Percentiles rank a stretch among this genome's conserved stretches.
These are phyloP conservation scores for Penicillium psychrofluorescens DNA, from an alignment of 495 filamentous ascomycete species.

Conservation along the genomic window DNA sequence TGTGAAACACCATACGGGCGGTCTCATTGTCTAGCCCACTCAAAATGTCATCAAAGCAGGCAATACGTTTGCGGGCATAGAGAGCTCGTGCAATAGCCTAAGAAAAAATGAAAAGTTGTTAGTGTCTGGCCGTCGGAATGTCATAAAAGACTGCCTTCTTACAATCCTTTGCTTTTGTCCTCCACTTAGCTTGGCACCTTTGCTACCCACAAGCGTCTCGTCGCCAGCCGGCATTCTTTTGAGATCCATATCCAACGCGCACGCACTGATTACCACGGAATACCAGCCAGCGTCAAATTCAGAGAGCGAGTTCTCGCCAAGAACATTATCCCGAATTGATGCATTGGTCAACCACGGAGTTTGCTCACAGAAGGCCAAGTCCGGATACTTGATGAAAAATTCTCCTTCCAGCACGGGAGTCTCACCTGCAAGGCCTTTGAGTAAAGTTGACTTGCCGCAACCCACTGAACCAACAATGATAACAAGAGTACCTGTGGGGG, in stretches of 20 bases:
- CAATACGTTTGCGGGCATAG: conserved; percentile 31
- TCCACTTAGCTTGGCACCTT: conserved; percentile 30
- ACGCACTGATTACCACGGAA: conserved; percentile 27
- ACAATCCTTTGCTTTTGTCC: conserved; percentile 35
- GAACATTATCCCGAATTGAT: conserved; percentile 31
- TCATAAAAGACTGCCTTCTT: not conserved
- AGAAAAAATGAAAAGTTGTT: too few relatives aligned
- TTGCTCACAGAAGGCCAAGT: conserved; percentile 33
- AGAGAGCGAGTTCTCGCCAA: conserved; percentile 7
- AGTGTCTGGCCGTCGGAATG: too few relatives aligned
- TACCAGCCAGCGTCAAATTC: conserved; percentile 34
- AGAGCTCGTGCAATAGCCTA: conserved; percentile 37
- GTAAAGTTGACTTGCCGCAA: conserved; percentile 34
- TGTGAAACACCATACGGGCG: conserved; percentile 34
- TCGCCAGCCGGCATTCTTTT: conserved; percentile 27
- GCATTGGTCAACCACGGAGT: conserved; percentile 34
- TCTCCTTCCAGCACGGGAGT: conserved; percentile 8
- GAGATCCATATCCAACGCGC: conserved; percentile 28
- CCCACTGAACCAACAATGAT: conserved; percentile 33
- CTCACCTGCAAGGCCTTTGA: conserved; percentile 20
- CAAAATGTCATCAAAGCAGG: conserved; percentile 45
- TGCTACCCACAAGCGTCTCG: conserved; percentile 23
- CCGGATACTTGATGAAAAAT: conserved; percentile 8
- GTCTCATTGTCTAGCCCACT: conserved; percentile 43
- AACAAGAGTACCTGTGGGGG: conserved; percentile 8